These are phyloP conservation scores for Baudoinia panamericana DNA, from an alignment of 495 filamentous ascomycete genomes.

Conservation along the genomic window DNA sequence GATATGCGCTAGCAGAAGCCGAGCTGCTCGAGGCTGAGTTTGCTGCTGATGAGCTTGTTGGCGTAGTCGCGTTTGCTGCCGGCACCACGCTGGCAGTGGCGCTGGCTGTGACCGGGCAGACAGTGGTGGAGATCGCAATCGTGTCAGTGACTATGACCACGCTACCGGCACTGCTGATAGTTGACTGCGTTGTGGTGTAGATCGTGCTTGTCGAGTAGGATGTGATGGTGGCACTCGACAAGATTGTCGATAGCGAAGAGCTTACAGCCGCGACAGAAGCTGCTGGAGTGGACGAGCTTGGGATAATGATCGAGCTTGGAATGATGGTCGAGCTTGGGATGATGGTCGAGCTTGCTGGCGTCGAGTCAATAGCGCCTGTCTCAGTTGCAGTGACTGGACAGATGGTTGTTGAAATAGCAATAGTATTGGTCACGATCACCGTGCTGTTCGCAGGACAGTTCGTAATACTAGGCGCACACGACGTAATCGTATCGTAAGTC, in stretches of 20 bases:
- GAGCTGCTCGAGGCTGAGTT: constrained; percentile 18
- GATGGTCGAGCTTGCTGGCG: too few species aligned
- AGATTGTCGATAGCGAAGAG: neutral
- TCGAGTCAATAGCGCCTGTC: too few species aligned
- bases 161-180: constrained; percentile 24
- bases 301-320: too few species aligned
- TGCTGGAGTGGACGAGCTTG: too few species aligned
- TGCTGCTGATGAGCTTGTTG: constrained; percentile 2
- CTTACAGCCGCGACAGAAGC: too few species aligned
- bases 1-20: constrained; percentile 16
- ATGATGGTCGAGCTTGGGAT: too few species aligned
- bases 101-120: constrained; percentile 17
- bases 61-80: too few species aligned
- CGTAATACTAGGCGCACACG: too few species aligned
- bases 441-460: too few species aligned
- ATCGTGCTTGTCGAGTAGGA: constrained; percentile 28
- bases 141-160: constrained; percentile 28
- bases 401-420: constrained; percentile 30
- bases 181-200: constrained; percentile 25
- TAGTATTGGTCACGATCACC: constrained; percentile 29
- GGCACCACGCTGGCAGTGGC: constrained; percentile 8
- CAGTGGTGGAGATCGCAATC: constrained; percentile 32
- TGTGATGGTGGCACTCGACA: constrained; percentile 2
- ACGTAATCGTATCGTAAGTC: constrained; percentile 23
- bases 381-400: constrained; percentile 18